These are phyloP conservation scores for Xerocomellus chrysenteron DNA, from an alignment of 768 basidiomycete species.

Conservation along the genomic window DNA sequence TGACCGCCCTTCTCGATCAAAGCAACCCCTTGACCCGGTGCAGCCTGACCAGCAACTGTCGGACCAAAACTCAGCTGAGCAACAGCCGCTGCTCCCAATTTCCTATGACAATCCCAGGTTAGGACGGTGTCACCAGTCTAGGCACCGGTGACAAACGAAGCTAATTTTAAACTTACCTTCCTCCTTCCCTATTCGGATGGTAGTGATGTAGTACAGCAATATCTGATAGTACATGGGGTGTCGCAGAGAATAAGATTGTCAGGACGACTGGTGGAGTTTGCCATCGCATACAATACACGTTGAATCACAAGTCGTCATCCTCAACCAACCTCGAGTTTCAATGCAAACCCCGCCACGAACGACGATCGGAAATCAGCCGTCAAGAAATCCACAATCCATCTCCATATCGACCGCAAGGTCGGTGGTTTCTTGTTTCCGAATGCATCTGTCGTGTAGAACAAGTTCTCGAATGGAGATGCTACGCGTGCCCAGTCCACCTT, in stretches of 20 bases:
- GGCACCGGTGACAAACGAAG: no score
- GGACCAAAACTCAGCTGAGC: slow-evolving; percentile 43
- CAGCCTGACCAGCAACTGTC: slow-evolving; percentile 28
- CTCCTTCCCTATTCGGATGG: slow-evolving; percentile 25
- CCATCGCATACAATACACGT: background rate
- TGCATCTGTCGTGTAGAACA: slow-evolving; percentile 65
- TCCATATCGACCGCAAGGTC: slow-evolving; percentile 63
- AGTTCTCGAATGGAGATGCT: slow-evolving; percentile 64
- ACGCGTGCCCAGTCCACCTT: slow-evolving; percentile 78
- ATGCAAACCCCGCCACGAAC: slow-evolving; percentile 77
- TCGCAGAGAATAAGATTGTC: background rate
- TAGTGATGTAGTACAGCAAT: background rate
- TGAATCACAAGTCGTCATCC: background rate
- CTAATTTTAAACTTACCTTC: background rate
- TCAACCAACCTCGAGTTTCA: slow-evolving; percentile 82
- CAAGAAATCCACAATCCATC: slow-evolving; percentile 73
- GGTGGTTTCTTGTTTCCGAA: slow-evolving; percentile 57
- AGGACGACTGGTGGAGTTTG: background rate
- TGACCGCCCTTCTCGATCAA: background rate
- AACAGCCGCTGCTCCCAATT: slow-evolving; percentile 46
- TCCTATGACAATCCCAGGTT: slow-evolving; percentile 15
- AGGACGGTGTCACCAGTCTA: no score
- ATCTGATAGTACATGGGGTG: background rate
- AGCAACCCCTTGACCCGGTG: background rate
- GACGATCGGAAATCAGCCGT: slow-evolving; percentile 93